phyloP scores from a whole-genome alignment of 1,284 basidiomycete species.

The Quambalaria eucalypti region DNA sequence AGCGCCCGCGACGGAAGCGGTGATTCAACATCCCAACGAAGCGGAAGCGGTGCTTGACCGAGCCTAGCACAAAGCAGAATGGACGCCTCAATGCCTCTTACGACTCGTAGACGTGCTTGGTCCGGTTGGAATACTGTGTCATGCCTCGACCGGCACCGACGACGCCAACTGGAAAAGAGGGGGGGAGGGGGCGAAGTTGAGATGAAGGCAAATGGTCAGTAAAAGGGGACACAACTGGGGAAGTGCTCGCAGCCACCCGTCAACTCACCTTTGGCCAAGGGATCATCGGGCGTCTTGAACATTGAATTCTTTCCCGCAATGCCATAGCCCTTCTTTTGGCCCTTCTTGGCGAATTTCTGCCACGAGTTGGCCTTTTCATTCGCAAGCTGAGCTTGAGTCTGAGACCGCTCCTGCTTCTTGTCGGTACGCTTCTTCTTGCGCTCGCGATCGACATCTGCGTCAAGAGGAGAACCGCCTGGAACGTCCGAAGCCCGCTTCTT shows the following conservation, averaged over 20 bases:
- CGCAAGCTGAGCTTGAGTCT: slow-evolving; percentile 82
- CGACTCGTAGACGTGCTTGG: slow-evolving; percentile 58
- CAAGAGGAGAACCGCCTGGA: slow-evolving; percentile 8
- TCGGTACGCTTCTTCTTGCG: slow-evolving; percentile 95
- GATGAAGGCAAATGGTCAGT: slow-evolving; percentile 1
- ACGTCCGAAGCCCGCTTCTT: neutral
- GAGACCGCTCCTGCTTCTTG: slow-evolving; percentile 78
- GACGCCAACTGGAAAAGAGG: slow-evolving; percentile 65
- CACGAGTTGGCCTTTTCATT: slow-evolving; percentile 78
- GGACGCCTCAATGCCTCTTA: too few relatives aligned
- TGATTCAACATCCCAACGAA: too few relatives aligned
- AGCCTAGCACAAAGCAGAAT: too few relatives aligned
- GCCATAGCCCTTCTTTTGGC: slow-evolving; percentile 61
- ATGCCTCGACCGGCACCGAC: slow-evolving; percentile 87
- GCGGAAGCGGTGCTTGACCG: too few relatives aligned
- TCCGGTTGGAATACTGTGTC: slow-evolving; percentile 65
- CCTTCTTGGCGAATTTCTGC: slow-evolving; percentile 86
- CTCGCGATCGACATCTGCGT: slow-evolving; percentile 68
- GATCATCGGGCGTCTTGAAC: slow-evolving; percentile 92
- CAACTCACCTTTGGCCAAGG: slow-evolving; percentile 66
- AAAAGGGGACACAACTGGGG: neutral
- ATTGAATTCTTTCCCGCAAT: slow-evolving; percentile 56
- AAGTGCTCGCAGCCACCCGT: neutral
- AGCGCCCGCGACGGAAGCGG: too few relatives aligned
- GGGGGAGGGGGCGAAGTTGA: neutral